These are phyloP conservation scores for Heliocybe sulcata DNA, from an alignment of 1,284 basidiomycete species.

Conservation along the genomic window DNA sequence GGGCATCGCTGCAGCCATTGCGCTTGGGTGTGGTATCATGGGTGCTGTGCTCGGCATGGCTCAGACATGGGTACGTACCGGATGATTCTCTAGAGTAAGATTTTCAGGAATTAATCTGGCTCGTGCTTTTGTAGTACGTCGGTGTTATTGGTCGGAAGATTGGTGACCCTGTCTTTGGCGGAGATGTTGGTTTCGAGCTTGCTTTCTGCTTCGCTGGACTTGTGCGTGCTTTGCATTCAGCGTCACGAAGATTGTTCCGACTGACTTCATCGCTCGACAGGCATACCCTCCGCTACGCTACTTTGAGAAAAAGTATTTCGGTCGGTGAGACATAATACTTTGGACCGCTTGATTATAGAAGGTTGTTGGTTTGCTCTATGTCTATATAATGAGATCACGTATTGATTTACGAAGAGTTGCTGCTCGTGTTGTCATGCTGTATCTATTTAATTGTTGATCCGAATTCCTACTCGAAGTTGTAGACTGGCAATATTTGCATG, in stretches of 20 bases:
- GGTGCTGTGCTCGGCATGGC: slow-evolving; percentile 50
- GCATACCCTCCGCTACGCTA: slow-evolving; percentile 1
- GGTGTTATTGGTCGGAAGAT: slow-evolving; percentile 1
- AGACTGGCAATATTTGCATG: no score
- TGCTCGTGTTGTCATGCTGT: no score
- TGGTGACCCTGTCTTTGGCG: background rate
- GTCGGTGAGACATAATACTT: background rate
- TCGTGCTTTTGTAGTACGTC: background rate
- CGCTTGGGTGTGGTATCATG: slow-evolving; percentile 35
- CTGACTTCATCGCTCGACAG: background rate
- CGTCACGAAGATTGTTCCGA: no score
- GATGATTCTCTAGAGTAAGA: no score
- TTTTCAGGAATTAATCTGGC: background rate
- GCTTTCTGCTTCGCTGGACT: background rate
- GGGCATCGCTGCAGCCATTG: slow-evolving; percentile 39
- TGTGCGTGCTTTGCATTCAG: background rate
- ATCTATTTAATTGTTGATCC: no score
- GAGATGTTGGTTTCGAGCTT: slow-evolving; percentile 1
- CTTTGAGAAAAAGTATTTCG: slow-evolving; percentile 2
- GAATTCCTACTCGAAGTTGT: no score
- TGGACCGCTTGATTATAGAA: background rate
- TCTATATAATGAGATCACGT: no score
- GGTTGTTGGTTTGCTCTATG: no score
- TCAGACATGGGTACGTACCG: slow-evolving; percentile 34
- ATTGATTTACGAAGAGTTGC: no score